Conservation (phyloP, 1,284 basidiomycete species). For the Afroboletus lepidellus region DNA sequence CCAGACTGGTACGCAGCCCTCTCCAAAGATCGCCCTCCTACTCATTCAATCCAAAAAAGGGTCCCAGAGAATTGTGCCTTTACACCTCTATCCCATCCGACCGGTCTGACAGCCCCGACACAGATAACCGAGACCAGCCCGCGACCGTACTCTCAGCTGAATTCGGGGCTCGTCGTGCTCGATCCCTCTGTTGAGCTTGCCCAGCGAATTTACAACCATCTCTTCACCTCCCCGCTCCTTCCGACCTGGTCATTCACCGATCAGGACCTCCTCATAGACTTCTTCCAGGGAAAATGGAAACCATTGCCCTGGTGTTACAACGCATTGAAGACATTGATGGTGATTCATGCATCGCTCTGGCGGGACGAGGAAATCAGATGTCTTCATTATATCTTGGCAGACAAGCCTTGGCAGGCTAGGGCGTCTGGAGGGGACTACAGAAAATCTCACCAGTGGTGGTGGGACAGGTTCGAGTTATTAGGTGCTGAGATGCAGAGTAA, state of each 20-base stretch:
- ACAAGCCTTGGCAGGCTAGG: slow-evolving; percentile 73
- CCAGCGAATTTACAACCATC: slow-evolving; percentile 52
- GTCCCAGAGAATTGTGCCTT: slow-evolving; percentile 87
- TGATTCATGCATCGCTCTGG: slow-evolving; percentile 73
- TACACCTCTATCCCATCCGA: slow-evolving; percentile 59
- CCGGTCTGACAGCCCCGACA: slow-evolving; percentile 45
- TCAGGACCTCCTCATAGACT: slow-evolving; percentile 85
- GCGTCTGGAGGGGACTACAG: slow-evolving; percentile 42
- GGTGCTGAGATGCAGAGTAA: slow-evolving; percentile 43
- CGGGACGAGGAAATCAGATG: slow-evolving; percentile 73
- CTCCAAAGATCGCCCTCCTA: neutral
- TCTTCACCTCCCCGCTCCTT: slow-evolving; percentile 70
- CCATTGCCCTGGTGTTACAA: slow-evolving; percentile 84
- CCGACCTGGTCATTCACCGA: slow-evolving; percentile 82
- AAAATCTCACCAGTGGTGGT: slow-evolving; percentile 72
- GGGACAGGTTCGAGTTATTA: slow-evolving; percentile 62
- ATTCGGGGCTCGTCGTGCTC: slow-evolving; percentile 87
- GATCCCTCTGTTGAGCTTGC: slow-evolving; percentile 67
- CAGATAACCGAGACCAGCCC: slow-evolving; percentile 53
- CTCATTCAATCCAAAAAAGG: slow-evolving; percentile 48
- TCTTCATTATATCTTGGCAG: slow-evolving; percentile 71
- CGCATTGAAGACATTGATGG: slow-evolving; percentile 76
- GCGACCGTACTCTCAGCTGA: slow-evolving; percentile 77
- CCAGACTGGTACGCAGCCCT: slow-evolving; percentile 70
- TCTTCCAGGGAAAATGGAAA: slow-evolving; percentile 75